Evolutionary conservation across 2,329 filamentous ascomycete species (phyloP).

Genomic region (Xylaria sp.): DNA sequence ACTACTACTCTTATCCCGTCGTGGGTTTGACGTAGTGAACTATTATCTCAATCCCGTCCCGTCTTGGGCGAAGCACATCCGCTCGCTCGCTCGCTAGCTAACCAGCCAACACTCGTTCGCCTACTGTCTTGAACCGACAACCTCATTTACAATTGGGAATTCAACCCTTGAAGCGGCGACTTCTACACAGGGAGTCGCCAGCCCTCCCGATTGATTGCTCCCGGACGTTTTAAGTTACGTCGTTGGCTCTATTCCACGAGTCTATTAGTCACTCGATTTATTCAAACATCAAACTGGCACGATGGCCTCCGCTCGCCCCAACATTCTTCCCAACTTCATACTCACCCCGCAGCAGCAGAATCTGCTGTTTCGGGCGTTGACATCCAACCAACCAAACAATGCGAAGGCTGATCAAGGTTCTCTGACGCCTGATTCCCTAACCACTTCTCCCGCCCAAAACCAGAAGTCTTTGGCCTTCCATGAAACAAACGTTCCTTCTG

Average conservation of each 20-base stretch:
- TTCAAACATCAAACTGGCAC: conserved; percentile 37
- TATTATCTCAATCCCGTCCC: conserved; percentile 4
- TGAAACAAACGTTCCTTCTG: conserved; percentile 66
- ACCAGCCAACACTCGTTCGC: conserved; percentile 14
- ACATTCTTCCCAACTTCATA: conserved; percentile 66
- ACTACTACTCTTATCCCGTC: conserved; percentile 2
- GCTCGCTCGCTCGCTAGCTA: neutral
- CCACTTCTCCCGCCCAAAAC: conserved; percentile 59
- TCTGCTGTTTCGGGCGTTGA: conserved; percentile 78
- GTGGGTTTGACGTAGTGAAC: conserved; percentile 22
- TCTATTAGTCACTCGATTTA: conserved; percentile 17
- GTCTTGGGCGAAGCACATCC: conserved; percentile 6
- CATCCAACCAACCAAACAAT: conserved; percentile 68
- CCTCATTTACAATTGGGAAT: conserved; percentile 13
- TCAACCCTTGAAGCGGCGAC: conserved; percentile 30
- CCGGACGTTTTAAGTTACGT: neutral
- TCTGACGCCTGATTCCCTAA: conserved; percentile 61
- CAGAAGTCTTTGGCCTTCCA: conserved; percentile 55
- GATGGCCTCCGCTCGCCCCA: conserved; percentile 63
- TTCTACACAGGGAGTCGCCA: conserved; percentile 38
- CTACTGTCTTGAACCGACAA: neutral
- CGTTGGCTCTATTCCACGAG: conserved; percentile 9
- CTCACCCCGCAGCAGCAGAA: conserved; percentile 81
- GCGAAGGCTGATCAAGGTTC: conserved; percentile 53
- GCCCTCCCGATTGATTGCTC: conserved; percentile 11